Conservation (phyloP, 2,329 filamentous ascomycete species). For the Verticillium zaregamsianum region DNA sequence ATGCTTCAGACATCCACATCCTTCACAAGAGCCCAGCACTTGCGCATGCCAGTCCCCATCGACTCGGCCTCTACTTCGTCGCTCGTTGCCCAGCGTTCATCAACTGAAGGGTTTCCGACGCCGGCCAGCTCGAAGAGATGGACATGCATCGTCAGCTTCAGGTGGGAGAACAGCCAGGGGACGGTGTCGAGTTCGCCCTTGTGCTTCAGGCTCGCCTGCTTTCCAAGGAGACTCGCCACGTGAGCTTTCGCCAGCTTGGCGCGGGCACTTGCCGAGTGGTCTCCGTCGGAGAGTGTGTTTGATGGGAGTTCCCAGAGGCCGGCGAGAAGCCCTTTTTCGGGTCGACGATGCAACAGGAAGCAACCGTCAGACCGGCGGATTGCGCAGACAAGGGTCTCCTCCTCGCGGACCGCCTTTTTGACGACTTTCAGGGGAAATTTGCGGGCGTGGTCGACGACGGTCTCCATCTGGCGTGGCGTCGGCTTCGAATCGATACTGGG, state of each 20-base stretch:
- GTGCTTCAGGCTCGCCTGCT: slow-evolving; percentile 20
- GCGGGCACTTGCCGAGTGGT: slow-evolving; percentile 24
- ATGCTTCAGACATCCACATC: slow-evolving; percentile 7
- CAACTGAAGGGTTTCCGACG: background rate
- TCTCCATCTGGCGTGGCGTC: slow-evolving; percentile 20
- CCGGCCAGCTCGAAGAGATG: slow-evolving; percentile 38
- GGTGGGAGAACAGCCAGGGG: slow-evolving; percentile 54
- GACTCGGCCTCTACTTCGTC: slow-evolving; percentile 42
- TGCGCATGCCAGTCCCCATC: slow-evolving; percentile 57
- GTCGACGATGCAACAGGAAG: slow-evolving; percentile 46
- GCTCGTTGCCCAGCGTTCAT: slow-evolving; percentile 31
- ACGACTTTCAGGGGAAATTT: slow-evolving; percentile 46
- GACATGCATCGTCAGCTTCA: slow-evolving; percentile 55
- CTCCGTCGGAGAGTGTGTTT: slow-evolving; percentile 24
- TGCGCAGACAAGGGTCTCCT: slow-evolving; percentile 51
- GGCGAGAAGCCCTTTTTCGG: slow-evolving; percentile 49
- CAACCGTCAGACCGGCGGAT: slow-evolving; percentile 38
- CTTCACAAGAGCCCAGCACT: slow-evolving; percentile 46
- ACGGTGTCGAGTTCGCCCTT: slow-evolving; percentile 43
- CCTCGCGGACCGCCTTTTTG: slow-evolving; percentile 48
- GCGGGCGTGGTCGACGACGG: slow-evolving; percentile 38
- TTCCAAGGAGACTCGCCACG: slow-evolving; percentile 21
- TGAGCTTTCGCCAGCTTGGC: slow-evolving; percentile 30
- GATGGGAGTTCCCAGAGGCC: slow-evolving; percentile 56
- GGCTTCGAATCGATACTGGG: background rate